Base-by-base conservation (phyloP, 306 rosid genomes). In the Boehmeria nivea region DNA sequence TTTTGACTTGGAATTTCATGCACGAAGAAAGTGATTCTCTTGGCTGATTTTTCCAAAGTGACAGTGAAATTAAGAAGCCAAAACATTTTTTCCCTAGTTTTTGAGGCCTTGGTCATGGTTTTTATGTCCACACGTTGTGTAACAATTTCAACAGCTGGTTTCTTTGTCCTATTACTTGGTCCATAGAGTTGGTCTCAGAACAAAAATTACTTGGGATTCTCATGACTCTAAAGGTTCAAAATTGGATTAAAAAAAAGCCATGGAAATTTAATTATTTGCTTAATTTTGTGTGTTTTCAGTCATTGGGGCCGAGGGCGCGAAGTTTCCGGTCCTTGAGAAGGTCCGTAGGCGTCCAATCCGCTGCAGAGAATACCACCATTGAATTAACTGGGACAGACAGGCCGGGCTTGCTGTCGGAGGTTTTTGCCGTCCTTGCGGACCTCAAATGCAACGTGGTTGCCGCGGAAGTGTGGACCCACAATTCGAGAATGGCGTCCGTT, bases 401-500 rank as follows among this genome's bases (percentile, higher is more conserved):
- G 69, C 95, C 93, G 27, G 99, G 99, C 51, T 59, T 91, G 69
- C 96, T 91, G 36, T 91, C 99, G 11, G 99, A 91, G 79, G 83
- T 91, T 55, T 91, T 91, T 45, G 99, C 99, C n/a, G 84, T 91
- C 65, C 89, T 91, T 18, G 63, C 95, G 24, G 86, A 91, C 73
- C 96, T 84, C 60, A 87, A 84, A 75, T 91, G 99, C 75, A 91
- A 91, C 38, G 99, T 91, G 73, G 95, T 84, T 26, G 93, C 99
- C 0, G 96, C 93, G 13, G 99, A 91, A 79, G 96, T 91, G 7
- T 91, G 99, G 99, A 91, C 99, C 16, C 99, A 91, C 78, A 91
- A 91, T 67, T 76, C 95, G 20, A 82, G 99, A 77, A 84, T 91
- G 96, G 96, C 99, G 2, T 91, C 99, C 0, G 96, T 91, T 48